phyloP scores from a whole-genome alignment of 352 stramenopile species.

The Phytophthora agathidicida region DNA sequence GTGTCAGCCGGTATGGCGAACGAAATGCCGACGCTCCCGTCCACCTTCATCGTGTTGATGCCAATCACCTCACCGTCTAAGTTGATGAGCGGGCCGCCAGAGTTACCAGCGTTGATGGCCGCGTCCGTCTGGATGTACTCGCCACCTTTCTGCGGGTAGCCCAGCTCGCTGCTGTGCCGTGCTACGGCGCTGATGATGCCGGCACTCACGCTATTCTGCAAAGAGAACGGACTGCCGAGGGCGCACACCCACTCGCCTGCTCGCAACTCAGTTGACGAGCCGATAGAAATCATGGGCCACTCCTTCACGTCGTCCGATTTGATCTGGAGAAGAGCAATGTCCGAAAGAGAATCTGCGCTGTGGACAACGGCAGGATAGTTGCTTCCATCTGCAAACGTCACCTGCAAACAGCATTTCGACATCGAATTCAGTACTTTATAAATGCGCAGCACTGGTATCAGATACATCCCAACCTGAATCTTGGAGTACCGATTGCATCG shows the following conservation, averaged over 20 bases:
- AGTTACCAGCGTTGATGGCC: conserved; percentile 94
- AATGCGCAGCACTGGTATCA: neutral
- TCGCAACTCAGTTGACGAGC: conserved; percentile 77
- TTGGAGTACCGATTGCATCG: conserved; percentile 82
- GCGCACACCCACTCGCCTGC: conserved; percentile 93
- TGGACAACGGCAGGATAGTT: conserved; percentile 82
- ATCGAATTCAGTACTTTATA: neutral
- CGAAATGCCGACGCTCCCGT: conserved; percentile 88
- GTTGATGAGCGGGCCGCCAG: conserved; percentile 93
- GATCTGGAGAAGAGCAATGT: conserved; percentile 92
- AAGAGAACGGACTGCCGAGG: conserved; percentile 89
- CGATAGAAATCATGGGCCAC: conserved; percentile 78
- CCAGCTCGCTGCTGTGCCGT: conserved; percentile 89
- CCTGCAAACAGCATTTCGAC: conserved; percentile 28
- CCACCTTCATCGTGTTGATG: conserved; percentile 96
- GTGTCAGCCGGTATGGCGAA: conserved; percentile 95
- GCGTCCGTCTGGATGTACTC: conserved; percentile 96
- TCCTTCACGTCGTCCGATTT: conserved; percentile 54
- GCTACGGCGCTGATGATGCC: conserved; percentile 93
- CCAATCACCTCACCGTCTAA: conserved; percentile 93
- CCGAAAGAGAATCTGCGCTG: conserved; percentile 86
- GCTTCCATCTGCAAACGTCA: conserved; percentile 87
- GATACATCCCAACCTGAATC: conserved; percentile 63
- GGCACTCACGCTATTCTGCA: conserved; percentile 92
- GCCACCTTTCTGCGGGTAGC: conserved; percentile 74